Conservation (phyloP, 345 rosid genomes). For the Acer negundo region DNA sequence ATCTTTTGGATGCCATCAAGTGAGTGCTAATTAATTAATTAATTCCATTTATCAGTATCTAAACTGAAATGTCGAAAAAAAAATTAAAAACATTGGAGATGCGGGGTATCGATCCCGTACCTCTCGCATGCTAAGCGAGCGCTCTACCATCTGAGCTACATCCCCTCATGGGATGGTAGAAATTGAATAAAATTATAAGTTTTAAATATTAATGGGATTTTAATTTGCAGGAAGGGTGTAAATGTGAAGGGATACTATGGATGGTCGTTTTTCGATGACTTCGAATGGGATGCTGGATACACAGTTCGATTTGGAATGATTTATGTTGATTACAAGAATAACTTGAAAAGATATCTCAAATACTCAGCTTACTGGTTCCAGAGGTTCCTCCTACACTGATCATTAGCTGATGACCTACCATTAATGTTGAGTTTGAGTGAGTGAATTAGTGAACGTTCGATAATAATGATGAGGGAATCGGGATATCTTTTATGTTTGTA, state of each 20-base stretch:
- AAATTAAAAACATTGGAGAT: background rate
- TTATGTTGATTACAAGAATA: conserved; percentile 38
- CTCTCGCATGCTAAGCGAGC: conserved; percentile 56
- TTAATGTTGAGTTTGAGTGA: background rate
- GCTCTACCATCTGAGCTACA: conserved; percentile 57
- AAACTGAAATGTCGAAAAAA: too few species aligned
- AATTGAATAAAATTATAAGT: too few species aligned
- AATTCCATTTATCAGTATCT: too few species aligned
- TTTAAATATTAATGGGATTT: conserved; percentile 26
- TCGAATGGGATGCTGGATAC: conserved; percentile 45
- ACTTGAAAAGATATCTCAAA: conserved; percentile 37
- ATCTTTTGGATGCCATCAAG: conserved; percentile 40
- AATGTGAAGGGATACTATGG: conserved; percentile 45
- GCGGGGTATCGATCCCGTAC: conserved; percentile 29
- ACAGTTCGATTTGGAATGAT: conserved; percentile 40
- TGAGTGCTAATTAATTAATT: conserved; percentile 22
- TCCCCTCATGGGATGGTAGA: conserved; percentile 16
- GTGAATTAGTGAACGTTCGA: too few species aligned
- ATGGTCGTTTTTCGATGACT: conserved; percentile 51
- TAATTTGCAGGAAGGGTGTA: conserved; percentile 37
- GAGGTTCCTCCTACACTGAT: conserved; percentile 26
- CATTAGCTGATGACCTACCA: too few species aligned
- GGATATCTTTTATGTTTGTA: too few species aligned
- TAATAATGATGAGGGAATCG: too few species aligned
- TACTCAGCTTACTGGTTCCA: conserved; percentile 51